phyloP scores from a whole-genome alignment of 2,329 filamentous ascomycete genomes.

The Penicillium hordei region DNA sequence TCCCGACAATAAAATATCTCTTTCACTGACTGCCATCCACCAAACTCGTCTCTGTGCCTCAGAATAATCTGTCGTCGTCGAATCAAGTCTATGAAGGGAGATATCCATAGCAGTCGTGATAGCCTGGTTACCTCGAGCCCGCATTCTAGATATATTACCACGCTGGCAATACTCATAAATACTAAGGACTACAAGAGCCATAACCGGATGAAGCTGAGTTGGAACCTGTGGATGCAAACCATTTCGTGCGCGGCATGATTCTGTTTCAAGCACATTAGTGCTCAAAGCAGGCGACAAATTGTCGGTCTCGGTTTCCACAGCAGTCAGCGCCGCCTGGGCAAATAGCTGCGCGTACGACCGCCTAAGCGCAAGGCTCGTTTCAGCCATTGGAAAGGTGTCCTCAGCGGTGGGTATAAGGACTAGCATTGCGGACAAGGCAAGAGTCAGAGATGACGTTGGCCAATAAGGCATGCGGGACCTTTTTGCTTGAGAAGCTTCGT shows the following conservation, averaged over 20 bases:
- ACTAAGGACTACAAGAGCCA: slow-evolving; percentile 23
- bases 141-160: slow-evolving; percentile 26
- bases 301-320: slow-evolving; percentile 19
- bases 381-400: slow-evolving; percentile 8
- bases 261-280: neutral
- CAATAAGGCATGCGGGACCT: slow-evolving; percentile 19
- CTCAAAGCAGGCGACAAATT: neutral
- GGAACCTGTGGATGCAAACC: slow-evolving; percentile 20
- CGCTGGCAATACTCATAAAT: slow-evolving; percentile 29
- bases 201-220: slow-evolving; percentile 15
- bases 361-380: slow-evolving; percentile 10
- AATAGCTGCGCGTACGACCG: slow-evolving; percentile 25
- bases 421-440: slow-evolving; percentile 26
- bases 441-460: slow-evolving; percentile 21
- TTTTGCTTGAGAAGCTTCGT: slow-evolving; percentile 2
- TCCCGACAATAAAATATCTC: neutral
- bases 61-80: slow-evolving; percentile 6
- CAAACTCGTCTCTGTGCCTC: slow-evolving; percentile 27
- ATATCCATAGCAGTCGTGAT: slow-evolving; percentile 29
- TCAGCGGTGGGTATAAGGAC: slow-evolving; percentile 22
- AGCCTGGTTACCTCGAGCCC: slow-evolving; percentile 26
- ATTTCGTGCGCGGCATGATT: neutral
- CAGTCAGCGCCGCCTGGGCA: slow-evolving; percentile 22
- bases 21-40: slow-evolving; percentile 28
- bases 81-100: slow-evolving; percentile 20